Evolutionary conservation across 306 rosid genomes (phyloP), one percentile per base, ranked within the genome.

Genomic region (Alnus rubra): DNA sequence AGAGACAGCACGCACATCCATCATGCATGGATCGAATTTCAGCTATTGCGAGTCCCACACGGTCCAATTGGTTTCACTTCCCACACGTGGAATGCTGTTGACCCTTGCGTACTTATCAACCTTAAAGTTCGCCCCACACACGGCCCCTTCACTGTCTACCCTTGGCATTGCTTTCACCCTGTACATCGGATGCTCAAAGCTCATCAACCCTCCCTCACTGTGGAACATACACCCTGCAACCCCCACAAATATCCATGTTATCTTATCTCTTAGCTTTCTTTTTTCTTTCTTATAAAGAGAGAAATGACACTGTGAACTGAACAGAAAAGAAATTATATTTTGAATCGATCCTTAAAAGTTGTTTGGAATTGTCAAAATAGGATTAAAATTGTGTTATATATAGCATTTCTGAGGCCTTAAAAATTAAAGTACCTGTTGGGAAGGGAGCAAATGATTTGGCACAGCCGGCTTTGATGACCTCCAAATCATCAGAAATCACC

Each of bases 111-210:
- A 96, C 68, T 84, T 89, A 77, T 96, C 99, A 13, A 96, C 99
- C 74, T 89, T 96, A 86, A 96, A 96, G 76, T 87, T 81, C 58
- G 99, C 98, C 73, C 99, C 99, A 88, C 99, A 96, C 91, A 93
- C 82, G 33, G 74, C 92, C 7, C 99, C 99, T 80, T 96, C 98
- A 80, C 99, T 93, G 31, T 96, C 99, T 35, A 91, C 8, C 79
- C 98, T 89, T 0, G 97, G 99, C 99, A 96, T 93, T 76, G 99
- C 90, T 82, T 91, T 96, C 90, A 96, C 64, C 80, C 86, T 89
- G 81, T 96, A 86, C 99, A 96, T 87, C 78, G 99, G 99, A 87
- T 96, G 99, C 89, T 96, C 98, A 87, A 93, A 96, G 85, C 96
- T 96, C 96, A 96, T 83, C 75, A 96, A 12, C 0, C 99, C 99